Evolutionary conservation across 768 basidiomycete genomes (phyloP).

Genomic region (Naganishia kalamii): DNA sequence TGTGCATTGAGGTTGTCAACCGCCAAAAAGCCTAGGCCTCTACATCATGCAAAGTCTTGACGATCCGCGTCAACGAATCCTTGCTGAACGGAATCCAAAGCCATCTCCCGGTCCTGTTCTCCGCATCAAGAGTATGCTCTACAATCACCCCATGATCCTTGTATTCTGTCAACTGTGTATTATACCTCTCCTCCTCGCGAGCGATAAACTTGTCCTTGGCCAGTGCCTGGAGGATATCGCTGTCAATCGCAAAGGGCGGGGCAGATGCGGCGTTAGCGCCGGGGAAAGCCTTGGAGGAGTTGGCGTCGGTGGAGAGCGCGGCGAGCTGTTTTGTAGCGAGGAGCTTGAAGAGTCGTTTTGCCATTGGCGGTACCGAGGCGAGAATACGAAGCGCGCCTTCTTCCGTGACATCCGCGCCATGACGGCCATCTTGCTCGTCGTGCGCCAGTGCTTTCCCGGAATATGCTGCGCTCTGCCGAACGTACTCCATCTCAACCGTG

Average conservation of each 20-base stretch:
- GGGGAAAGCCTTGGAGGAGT: conserved; percentile 44
- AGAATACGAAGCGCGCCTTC: conserved; percentile 74
- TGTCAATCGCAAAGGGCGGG: conserved; percentile 56
- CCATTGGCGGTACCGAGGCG: conserved; percentile 77
- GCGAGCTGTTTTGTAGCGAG: conserved; percentile 66
- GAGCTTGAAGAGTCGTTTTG: conserved; percentile 70
- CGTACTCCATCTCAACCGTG: conserved; percentile 60
- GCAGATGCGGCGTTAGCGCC: conserved; percentile 59
- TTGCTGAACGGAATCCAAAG: conserved; percentile 83
- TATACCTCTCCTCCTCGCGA: conserved; percentile 74
- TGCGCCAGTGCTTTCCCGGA: conserved; percentile 42
- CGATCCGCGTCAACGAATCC: conserved; percentile 56
- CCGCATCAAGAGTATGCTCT: conserved; percentile 47
- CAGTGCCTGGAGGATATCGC: conserved; percentile 46
- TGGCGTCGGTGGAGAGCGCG: conserved; percentile 49
- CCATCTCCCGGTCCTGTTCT: conserved; percentile 54
- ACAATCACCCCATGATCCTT: conserved; percentile 83
- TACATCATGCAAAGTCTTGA: conserved; percentile 39
- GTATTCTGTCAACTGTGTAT: conserved; percentile 79
- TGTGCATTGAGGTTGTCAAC: no score
- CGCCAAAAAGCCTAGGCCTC: no score
- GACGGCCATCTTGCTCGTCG: conserved; percentile 33
- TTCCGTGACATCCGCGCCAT: conserved; percentile 52
- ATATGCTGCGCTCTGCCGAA: conserved; percentile 24
- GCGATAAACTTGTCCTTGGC: conserved; percentile 82